Base-by-base conservation (phyloP, 306 rosid genomes). In the Abrus precatorius region DNA sequence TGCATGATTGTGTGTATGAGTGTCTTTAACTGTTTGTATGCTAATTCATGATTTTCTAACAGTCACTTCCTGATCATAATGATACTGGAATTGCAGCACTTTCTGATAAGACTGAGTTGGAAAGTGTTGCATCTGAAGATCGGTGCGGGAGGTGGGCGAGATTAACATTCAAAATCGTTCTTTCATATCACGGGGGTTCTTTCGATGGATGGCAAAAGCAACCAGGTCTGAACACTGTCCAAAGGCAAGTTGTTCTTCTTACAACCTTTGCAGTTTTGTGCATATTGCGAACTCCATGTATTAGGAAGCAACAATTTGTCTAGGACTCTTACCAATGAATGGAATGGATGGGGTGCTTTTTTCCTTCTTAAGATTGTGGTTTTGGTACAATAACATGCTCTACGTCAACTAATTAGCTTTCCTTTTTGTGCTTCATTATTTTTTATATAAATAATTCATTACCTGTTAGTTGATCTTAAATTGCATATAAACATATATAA, bases 181-280 rank as follows among this genome's bases (percentile, higher is more conserved):
- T 93, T 76, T 92, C 96, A 2, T 93, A 93, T 76, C 91, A 91
- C 27, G 99, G 98, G 38, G 85, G 77, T 64, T 93, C 98, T 1
- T 93, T 93, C 88, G 97, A 95, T 76, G 99, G 99, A 36, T 95
- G 99, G 98, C 98, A 95, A 83, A 95, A 86, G 90, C 99, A 95
- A 81, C 99, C 99, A 1, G 92, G 82, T 43, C 85, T 93, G 82
- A 80, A 88, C 62, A 95, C 99, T 70, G 98, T 95, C 76, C 98
- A 95, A 80, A 85, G 99, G 99, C 86, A 88, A 79, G 87, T 40
- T 78, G 33, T 52, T 57, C 41, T 73, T 63, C 52, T 47, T 52
- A 7, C 43, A 75, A 72, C 48, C 53, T 76, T 47, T 72, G 62
- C 76, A 53, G 28, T 50, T 13, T 53, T 32, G 63, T 36, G 47